Conservation (phyloP, 2,329 filamentous ascomycete species). For the Alternaria viburni region DNA sequence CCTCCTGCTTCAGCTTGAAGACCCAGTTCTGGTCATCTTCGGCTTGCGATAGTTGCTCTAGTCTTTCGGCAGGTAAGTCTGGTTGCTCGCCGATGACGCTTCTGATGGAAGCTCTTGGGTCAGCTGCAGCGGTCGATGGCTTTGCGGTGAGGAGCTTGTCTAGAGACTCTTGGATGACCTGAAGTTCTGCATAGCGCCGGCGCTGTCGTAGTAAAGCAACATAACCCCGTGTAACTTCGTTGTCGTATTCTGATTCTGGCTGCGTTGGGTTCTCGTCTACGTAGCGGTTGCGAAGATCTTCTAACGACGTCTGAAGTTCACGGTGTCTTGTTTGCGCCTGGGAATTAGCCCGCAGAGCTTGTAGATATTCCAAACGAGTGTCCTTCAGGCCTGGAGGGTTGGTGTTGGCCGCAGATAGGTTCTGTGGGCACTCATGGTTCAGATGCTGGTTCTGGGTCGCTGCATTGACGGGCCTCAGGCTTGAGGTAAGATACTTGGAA, state of each 20-base stretch:
- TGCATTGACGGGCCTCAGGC: slow-evolving; percentile 34
- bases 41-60: slow-evolving; percentile 31
- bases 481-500: slow-evolving; percentile 40
- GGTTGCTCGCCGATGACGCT: slow-evolving; percentile 46
- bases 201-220: slow-evolving; percentile 55
- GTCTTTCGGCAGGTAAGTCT: slow-evolving; percentile 42
- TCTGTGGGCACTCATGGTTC: slow-evolving; percentile 38
- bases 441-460: slow-evolving; percentile 41
- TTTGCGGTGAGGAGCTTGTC: slow-evolving; percentile 46
- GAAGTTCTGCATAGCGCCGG: slow-evolving; percentile 53
- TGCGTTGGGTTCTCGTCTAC: slow-evolving; percentile 34
- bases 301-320: slow-evolving; percentile 38
- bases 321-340: slow-evolving; percentile 50
- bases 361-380: slow-evolving; percentile 53
- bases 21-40: slow-evolving; percentile 33
- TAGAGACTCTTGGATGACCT: slow-evolving; percentile 55
- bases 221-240: slow-evolving; percentile 45
- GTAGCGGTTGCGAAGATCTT: slow-evolving; percentile 37
- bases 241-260: slow-evolving; percentile 38
- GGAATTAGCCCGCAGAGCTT: slow-evolving; percentile 52
- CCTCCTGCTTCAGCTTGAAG: slow-evolving; percentile 49
- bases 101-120: slow-evolving; percentile 36
- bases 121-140: slow-evolving; percentile 36
- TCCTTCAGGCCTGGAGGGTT: slow-evolving; percentile 50
- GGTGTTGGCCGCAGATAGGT: slow-evolving; percentile 27